Conservation (phyloP, 1,284 basidiomycete species). For the Malassezia globosa region DNA sequence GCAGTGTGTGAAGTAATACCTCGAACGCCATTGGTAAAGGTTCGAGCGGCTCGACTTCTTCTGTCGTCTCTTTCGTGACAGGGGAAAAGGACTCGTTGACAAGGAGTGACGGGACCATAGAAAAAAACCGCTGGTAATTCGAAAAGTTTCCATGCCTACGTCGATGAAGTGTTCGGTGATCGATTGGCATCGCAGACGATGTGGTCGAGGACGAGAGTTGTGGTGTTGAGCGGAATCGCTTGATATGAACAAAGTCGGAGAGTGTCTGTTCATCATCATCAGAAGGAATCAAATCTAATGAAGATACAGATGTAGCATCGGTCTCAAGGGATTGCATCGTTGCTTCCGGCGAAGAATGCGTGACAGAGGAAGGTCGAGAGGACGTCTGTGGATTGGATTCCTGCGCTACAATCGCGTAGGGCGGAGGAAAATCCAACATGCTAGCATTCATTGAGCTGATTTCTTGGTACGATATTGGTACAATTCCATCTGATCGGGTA, state of each 20-base stretch:
- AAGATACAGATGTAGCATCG: slow-evolving; percentile 1
- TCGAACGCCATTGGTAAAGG: slow-evolving; percentile 26
- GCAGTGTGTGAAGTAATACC: slow-evolving; percentile 34
- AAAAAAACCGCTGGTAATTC: background rate
- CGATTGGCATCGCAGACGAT: too few species aligned
- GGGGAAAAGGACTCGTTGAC: background rate
- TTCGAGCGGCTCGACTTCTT: slow-evolving; percentile 14
- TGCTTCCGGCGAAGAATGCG: background rate
- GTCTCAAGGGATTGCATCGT: background rate
- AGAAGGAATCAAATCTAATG: background rate
- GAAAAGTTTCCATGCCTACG: too few species aligned
- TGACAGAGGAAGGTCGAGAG: background rate
- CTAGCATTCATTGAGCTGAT: background rate
- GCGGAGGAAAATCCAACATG: slow-evolving; percentile 4
- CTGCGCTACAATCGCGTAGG: slow-evolving; percentile 5
- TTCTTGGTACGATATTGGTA: too few species aligned
- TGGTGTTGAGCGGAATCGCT: too few species aligned
- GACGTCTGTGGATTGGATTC: background rate
- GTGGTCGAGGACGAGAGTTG: too few species aligned
- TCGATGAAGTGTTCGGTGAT: too few species aligned
- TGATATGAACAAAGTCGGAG: background rate
- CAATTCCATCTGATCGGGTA: too few species aligned
- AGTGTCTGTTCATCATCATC: background rate
- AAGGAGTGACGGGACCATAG: background rate
- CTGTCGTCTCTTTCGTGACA: background rate